Evolutionary conservation across 1,139 yeast genomes (phyloP).

Genomic region (Saccharomyces hybrid): DNA sequence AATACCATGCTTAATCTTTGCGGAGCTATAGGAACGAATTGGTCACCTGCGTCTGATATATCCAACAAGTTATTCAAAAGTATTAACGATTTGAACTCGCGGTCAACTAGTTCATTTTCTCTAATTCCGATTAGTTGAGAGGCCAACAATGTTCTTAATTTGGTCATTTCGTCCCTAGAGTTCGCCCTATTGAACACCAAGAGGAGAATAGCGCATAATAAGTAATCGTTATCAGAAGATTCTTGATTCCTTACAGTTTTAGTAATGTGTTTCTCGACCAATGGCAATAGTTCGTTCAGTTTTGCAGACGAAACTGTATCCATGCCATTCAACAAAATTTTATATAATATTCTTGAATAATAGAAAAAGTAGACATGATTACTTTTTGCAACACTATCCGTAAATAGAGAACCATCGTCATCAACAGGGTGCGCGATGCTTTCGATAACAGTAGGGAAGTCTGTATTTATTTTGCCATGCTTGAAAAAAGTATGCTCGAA

Average conservation of each 20-base stretch:
- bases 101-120: constrained; percentile 35
- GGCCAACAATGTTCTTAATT: constrained; percentile 36
- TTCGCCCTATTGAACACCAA: constrained; percentile 36
- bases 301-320: constrained; percentile 21
- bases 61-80: constrained; percentile 45
- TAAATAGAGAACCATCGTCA: not conserved
- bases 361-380: constrained; percentile 14
- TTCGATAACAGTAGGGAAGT: constrained; percentile 11
- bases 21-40: constrained; percentile 41
- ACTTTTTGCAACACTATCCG: constrained; percentile 7
- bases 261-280: constrained; percentile 34
- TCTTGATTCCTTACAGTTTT: constrained; percentile 18
- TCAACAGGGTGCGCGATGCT: not conserved
- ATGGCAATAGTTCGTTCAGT: not conserved
- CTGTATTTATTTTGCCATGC: constrained; percentile 8
- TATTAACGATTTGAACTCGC: constrained; percentile 44
- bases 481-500: constrained; percentile 19
- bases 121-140: constrained; percentile 58
- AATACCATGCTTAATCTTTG: constrained; percentile 61
- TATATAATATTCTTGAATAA: constrained; percentile 24
- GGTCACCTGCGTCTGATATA: constrained; percentile 1
- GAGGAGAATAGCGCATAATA: constrained; percentile 38
- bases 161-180: constrained; percentile 37
- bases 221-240: constrained; percentile 1
- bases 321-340: constrained; percentile 26